These are phyloP conservation scores for Monilinia polystroma DNA, from an alignment of 2,329 filamentous ascomycete species.

Conservation along the genomic window DNA sequence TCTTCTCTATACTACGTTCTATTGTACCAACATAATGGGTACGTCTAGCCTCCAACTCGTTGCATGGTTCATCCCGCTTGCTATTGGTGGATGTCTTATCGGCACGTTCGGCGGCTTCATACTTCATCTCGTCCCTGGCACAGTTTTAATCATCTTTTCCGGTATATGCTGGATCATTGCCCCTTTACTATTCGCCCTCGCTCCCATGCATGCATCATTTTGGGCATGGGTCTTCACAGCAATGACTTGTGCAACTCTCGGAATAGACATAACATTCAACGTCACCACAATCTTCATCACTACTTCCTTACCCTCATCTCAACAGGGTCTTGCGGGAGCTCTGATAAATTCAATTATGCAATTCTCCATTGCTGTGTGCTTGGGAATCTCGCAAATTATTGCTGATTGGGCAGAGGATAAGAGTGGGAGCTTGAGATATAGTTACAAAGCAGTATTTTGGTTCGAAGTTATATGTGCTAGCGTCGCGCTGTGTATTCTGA, in stretches of 20 bases:
- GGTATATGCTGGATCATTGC: constrained; percentile 49
- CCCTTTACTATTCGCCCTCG: constrained; percentile 51
- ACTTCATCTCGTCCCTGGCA: constrained; percentile 46
- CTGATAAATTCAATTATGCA: constrained; percentile 53
- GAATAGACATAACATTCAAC: constrained; percentile 72
- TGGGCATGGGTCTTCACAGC: constrained; percentile 71
- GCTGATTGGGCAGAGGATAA: background rate
- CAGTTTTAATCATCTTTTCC: constrained; percentile 50
- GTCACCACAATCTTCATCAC: constrained; percentile 74
- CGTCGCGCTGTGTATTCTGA: constrained; percentile 16
- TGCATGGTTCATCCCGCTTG: constrained; percentile 57
- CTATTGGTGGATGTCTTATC: constrained; percentile 58
- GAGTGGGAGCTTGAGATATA: background rate
- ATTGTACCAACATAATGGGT: constrained; percentile 55
- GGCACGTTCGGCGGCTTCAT: constrained; percentile 61
- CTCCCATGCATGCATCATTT: constrained; percentile 46
- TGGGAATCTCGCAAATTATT: constrained; percentile 15
- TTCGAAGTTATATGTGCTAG: constrained; percentile 20
- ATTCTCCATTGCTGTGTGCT: constrained; percentile 16
- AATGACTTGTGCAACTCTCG: constrained; percentile 65
- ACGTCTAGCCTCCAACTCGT: constrained; percentile 55
- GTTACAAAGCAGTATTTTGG: constrained; percentile 21
- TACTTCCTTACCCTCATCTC: constrained; percentile 60
- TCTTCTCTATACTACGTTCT: constrained; percentile 66
- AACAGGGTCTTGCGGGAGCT: constrained; percentile 68